Evolutionary conservation across 2,329 filamentous ascomycete genomes (phyloP), one percentile per base, ranked within the genome.

Genomic region (Aspergillus sp.): DNA sequence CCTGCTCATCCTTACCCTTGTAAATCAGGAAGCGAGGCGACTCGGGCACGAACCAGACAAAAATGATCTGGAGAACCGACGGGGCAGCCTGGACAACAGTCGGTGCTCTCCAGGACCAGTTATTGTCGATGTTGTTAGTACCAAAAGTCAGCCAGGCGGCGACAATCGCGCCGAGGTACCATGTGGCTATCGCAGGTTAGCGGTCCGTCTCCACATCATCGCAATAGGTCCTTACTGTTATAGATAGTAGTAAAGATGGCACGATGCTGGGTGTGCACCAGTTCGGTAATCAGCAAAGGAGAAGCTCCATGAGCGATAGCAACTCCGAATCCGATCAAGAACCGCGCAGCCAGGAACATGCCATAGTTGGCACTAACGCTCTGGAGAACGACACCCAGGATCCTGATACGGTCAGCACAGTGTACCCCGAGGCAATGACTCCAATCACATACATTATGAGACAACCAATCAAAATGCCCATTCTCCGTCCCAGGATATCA

Each of bases 41-140:
- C 56, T 88, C 85, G 0, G 85, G 86, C 60, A 88, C 83, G 67
- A 85, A 82, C 78, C 82, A 83, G 19, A 86, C 78, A 6, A 77
- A 64, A 1, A 61, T 60, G 42, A 86, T 69, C 2, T 87, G 74
- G 1, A 80, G 51, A 2, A 85, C 55, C 0, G 86, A 77, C 0
- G 83, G 82, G 0, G 84, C 63, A 17, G 85, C 85, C 62, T 88
- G 84, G 61, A 86, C 85, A 2, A 68, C 62, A 7, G 73, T 72
- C 0, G 78, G 78, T 30, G 78, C 65, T 36, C 77, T 66, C 78
- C 72, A 75, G 3, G 68, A 66, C 77, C 76, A 79, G 55, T 70
- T 65, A 53, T 55, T 70, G 6, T 35, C 3, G 35, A 71, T 68
- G 24, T 65, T 64, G 47, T 66, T 64, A 0, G 74, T 76, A 22